These are phyloP conservation scores for Fusarium sp. DNA, from an alignment of 2,329 filamentous ascomycete genomes.

Conservation along the genomic window DNA sequence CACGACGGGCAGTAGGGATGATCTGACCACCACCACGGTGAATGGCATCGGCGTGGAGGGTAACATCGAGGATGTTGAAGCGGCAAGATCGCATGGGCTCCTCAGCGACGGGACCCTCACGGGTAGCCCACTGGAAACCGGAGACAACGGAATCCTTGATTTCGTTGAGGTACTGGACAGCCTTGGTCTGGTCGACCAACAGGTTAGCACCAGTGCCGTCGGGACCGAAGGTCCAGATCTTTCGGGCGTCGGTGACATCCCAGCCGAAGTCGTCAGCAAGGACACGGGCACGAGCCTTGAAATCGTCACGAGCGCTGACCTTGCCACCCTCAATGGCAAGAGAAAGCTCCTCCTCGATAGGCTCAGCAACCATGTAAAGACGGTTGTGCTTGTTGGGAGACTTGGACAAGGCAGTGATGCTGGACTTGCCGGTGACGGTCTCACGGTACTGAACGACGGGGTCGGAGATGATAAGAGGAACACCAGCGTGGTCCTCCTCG, in stretches of 20 bases:
- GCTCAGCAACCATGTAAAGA: constrained; percentile 94
- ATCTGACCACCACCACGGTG: constrained; percentile 99
- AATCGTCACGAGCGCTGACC: constrained; percentile 95
- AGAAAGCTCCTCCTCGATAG: constrained; percentile 90
- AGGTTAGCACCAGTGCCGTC: constrained; percentile 98
- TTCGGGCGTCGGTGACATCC: constrained; percentile 99
- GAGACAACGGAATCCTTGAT: constrained; percentile 99
- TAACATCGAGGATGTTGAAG: constrained; percentile 99
- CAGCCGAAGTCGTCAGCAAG: constrained; percentile 97
- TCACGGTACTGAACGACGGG: constrained; percentile 99
- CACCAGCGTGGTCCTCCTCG: constrained; percentile 98
- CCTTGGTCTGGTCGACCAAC: constrained; percentile 99
- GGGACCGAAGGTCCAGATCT: constrained; percentile 99
- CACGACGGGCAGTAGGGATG: constrained; percentile 97
- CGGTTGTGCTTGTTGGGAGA: constrained; percentile 99
- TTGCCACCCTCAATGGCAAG: constrained; percentile 91
- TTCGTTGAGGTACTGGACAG: constrained; percentile 99
- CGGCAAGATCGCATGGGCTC: constrained; percentile 97
- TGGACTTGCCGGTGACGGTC: constrained; percentile 85
- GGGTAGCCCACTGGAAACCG: constrained; percentile 99
- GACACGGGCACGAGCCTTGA: constrained; percentile 97
- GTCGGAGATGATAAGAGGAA: constrained; percentile 97
- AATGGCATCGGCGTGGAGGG: constrained; percentile 98
- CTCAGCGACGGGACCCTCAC: constrained; percentile 97
- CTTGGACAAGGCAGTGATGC: constrained; percentile 98